Evolutionary conservation across 495 filamentous ascomycete genomes (phyloP).

Genomic region (Parmelia sp.): DNA sequence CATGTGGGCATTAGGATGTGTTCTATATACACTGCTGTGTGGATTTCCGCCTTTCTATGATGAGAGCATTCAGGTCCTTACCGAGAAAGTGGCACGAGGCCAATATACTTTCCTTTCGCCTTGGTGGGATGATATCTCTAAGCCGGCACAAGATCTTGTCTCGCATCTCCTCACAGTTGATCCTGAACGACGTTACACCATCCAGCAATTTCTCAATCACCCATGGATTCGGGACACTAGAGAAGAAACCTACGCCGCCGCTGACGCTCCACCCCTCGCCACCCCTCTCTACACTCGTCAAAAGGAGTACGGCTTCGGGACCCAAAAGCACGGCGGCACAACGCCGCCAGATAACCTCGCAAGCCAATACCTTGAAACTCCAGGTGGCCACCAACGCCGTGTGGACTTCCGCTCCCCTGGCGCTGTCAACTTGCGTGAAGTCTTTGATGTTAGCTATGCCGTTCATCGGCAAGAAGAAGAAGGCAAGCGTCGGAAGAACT

Average conservation of each 20-base stretch:
- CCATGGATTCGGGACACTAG: slow-evolving; percentile 80
- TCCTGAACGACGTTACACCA: slow-evolving; percentile 83
- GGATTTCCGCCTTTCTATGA: slow-evolving; percentile 99
- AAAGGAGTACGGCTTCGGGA: slow-evolving; percentile 37
- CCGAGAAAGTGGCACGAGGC: slow-evolving; percentile 93
- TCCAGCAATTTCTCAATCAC: slow-evolving; percentile 80
- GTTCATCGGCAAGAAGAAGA: slow-evolving; percentile 97
- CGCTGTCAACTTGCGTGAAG: slow-evolving; percentile 89
- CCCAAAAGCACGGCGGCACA: slow-evolving; percentile 21
- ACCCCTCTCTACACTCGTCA: slow-evolving; percentile 55
- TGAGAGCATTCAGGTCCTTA: slow-evolving; percentile 93
- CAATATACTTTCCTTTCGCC: slow-evolving; percentile 98
- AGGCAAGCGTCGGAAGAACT: slow-evolving; percentile 76
- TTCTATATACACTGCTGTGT: slow-evolving; percentile 92
- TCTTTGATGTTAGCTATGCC: slow-evolving; percentile 95
- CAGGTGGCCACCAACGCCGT: slow-evolving; percentile 52
- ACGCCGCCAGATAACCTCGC: slow-evolving; percentile 46
- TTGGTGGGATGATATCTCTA: slow-evolving; percentile 99
- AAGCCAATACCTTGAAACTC: slow-evolving; percentile 49
- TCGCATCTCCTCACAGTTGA: slow-evolving; percentile 90
- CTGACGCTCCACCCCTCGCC: slow-evolving; percentile 69
- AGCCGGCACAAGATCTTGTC: slow-evolving; percentile 88
- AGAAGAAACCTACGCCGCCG: slow-evolving; percentile 68
- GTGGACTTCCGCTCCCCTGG: slow-evolving; percentile 96
- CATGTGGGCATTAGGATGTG: slow-evolving; percentile 98